Percentiles rank a stretch among this genome's conserved stretches.
These are phyloP conservation scores for Lachnellula hyalina DNA, from an alignment of 2,329 filamentous ascomycete genomes.

Conservation along the genomic window DNA sequence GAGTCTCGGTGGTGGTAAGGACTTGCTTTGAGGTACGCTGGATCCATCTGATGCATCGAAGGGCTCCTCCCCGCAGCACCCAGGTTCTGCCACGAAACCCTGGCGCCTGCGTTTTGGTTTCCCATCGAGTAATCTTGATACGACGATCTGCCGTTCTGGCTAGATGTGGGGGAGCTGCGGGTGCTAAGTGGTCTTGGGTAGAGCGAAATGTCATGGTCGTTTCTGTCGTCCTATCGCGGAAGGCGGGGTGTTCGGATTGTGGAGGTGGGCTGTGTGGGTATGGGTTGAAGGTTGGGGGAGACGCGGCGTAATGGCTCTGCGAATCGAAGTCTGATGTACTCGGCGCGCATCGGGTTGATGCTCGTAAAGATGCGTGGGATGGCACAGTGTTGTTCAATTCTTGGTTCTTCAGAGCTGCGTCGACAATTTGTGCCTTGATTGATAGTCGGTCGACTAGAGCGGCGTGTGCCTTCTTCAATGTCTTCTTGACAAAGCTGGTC, in stretches of 20 bases:
- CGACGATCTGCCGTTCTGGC: not conserved
- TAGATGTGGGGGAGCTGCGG: constrained; percentile 2
- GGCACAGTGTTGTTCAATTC: constrained; percentile 5
- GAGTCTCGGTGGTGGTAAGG: not conserved
- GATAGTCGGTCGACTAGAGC: constrained; percentile 62
- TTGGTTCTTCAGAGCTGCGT: constrained; percentile 16
- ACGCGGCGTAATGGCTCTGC: not conserved
- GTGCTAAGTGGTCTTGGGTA: constrained; percentile 11
- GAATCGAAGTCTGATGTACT: not conserved
- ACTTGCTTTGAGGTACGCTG: constrained; percentile 1
- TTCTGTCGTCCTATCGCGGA: not conserved
- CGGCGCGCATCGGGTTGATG: not conserved
- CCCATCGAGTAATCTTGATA: not conserved
- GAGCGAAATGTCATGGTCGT: constrained; percentile 1
- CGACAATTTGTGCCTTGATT: constrained; percentile 40
- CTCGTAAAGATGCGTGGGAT: not conserved
- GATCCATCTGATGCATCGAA: constrained; percentile 1
- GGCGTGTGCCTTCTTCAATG: constrained; percentile 69
- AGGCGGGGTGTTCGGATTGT: not conserved
- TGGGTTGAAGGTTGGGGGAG: not conserved
- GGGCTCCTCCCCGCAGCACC: not conserved
- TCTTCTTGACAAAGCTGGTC: constrained; percentile 73
- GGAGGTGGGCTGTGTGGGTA: not conserved
- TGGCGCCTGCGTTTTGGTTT: constrained; percentile 1
- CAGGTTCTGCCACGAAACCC: constrained; percentile 12